Evolutionary conservation across 192 early-diverging fungal species (phyloP), one percentile per base, ranked within the genome.

Genomic region (Rhizophagus prolifer): DNA sequence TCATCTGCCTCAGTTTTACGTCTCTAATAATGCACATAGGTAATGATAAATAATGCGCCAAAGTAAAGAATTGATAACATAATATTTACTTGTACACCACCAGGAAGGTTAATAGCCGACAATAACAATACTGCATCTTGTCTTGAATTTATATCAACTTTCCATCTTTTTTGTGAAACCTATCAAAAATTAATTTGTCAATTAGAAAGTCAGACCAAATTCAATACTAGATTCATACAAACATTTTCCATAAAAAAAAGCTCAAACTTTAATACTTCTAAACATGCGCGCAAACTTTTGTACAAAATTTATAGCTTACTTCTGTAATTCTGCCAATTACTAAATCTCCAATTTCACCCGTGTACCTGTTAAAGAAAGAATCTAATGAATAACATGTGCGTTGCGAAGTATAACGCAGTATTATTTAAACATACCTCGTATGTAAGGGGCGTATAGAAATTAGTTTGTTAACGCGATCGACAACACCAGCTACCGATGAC

Each of bases 1-100:
- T 99, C 95, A 83, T 99, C 96, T 0, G 92, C 93, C 81, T 97
- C 98, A 50, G 91, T 92, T 87, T 98, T 96, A 83, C 96, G 88
- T 78, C 96, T 84, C 90, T 94, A 80, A 1, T 23, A 54, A 46
- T 31, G 26, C 9, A 66, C 38, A 19, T 0, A 34, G 2, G 12
- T 38, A 16, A 34, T 38, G 0, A 7, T 66, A n/a, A 34, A 14
- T 63, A 25, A 16, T 7, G 19, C 7, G 16, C 50, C 4, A 54
- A 19, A 6, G 3, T 3, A 21, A 50, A 50, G 4, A 54, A 54
- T 31, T 21, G 28, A 23, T 10, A n/a, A 14, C 36, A 14, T 44
- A 14, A 13, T 14, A 38, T 72, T 60, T 80, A 94, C 92, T 86
- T 96, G 94, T 61, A 98, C 92, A 54, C 96, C 98, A 58, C 96